Evolutionary conservation across 768 basidiomycete genomes (phyloP), one percentile per base, ranked within the genome.

Genomic region (Psilocybe cyanescens): DNA sequence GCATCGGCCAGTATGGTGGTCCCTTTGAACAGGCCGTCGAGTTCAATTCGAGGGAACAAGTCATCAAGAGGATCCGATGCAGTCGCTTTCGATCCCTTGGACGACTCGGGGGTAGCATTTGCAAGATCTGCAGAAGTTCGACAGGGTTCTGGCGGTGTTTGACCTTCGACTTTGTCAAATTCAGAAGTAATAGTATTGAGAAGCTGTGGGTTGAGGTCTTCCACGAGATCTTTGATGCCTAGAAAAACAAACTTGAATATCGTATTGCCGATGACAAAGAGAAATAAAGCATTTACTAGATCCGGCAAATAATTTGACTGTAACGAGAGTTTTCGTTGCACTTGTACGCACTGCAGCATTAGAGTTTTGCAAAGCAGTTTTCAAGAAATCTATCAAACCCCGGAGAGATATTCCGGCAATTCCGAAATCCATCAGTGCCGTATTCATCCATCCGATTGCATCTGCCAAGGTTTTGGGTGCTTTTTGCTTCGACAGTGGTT

Each of bases 381-480:
- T 98, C 59, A 99, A 78, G 69, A 97, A 97, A 47, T 96, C 94
- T 58, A 99, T 95, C 35, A 99, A 79, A 59, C 81, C 84, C 57
- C 94, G 85, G 33, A 99, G 81, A 4, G 91, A 87, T 33, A 99
- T 70, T 3, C 96, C 96, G 28, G 86, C 83, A 62, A 95, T 92
- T 44, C 97, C 97, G 72, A 99, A 99, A 59, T 99, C 97, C 16
- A 79, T 81, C 33, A 99, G 75, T 7, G 91, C 90, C 35, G 87
- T 83, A 60, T 95, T 94, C 60, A 97, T 84, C 95, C 97, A 99
- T 28, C 81, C 76, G 50, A 96, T 75, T 2, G 95, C 89, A 71
- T 99, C 97, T 0, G 95, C 94, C 35, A 98, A 83, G 46, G 95
- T 94, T 76, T 99, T 99, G 0, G 97, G 97, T 3, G 97, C 97